A percentile compares a stretch with the other conserved stretches of the same genome.
phyloP scores from a whole-genome alignment of 148 eudicot species.

The Fagopyrum esculentum region DNA sequence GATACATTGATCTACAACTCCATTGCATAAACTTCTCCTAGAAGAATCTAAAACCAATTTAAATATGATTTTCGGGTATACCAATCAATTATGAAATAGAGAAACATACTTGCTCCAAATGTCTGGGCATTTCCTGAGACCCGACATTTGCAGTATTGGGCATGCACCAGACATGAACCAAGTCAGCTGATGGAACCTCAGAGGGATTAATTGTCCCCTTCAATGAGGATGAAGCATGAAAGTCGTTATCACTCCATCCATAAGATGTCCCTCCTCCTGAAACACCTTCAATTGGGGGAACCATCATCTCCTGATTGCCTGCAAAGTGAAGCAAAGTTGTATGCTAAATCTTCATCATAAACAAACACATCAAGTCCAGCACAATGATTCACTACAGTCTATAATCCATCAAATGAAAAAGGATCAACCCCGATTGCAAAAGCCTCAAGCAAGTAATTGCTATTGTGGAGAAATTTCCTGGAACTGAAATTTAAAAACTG shows the following conservation, averaged over 20 bases:
- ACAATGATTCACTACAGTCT: not conserved
- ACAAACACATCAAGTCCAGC: not conserved
- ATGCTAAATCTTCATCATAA: not conserved
- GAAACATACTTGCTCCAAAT: slow-evolving; percentile 62
- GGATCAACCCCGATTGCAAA: not conserved
- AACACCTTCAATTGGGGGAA: slow-evolving; percentile 90
- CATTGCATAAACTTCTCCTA: not conserved
- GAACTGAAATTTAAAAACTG: not conserved
- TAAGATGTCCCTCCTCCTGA: slow-evolving; percentile 97
- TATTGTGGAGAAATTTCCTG: not conserved
- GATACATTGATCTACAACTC: not conserved
- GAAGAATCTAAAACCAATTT: not conserved
- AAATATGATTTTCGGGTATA: not conserved
- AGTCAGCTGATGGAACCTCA: slow-evolving; percentile 63
- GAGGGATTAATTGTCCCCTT: slow-evolving; percentile 71
- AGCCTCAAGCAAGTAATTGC: not conserved
- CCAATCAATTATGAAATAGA: slow-evolving; percentile 1
- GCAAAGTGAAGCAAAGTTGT: slow-evolving; percentile 7
- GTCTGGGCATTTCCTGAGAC: slow-evolving; percentile 73
- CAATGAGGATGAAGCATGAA: slow-evolving; percentile 33
- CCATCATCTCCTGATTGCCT: slow-evolving; percentile 52
- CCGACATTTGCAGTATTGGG: slow-evolving; percentile 92
- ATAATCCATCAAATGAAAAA: not conserved
- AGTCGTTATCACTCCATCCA: slow-evolving; percentile 72
- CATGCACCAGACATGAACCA: slow-evolving; percentile 92